Conservation (phyloP, 345 rosid genomes). For the Moricandia moricandioides region DNA sequence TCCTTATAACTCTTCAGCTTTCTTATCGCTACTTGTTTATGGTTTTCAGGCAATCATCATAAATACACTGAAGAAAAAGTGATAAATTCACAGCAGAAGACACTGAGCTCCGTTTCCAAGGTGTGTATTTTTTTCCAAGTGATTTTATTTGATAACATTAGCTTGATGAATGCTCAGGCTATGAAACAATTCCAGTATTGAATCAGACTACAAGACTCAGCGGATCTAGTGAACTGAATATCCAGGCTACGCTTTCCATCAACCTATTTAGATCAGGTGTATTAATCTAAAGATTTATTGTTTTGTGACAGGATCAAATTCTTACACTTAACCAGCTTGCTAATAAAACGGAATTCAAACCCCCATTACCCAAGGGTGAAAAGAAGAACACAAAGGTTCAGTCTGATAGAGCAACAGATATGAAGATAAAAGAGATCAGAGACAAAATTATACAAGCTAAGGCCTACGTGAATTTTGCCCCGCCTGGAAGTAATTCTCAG, state of each 20-base stretch:
- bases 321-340: slow-evolving; percentile 31
- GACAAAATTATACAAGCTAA: slow-evolving; percentile 81
- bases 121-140: slow-evolving; percentile 32
- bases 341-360: slow-evolving; percentile 33
- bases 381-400: slow-evolving; percentile 41
- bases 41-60: slow-evolving; percentile 47
- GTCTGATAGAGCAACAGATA: slow-evolving; percentile 41
- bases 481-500: slow-evolving; percentile 68
- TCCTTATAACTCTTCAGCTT: slow-evolving; percentile 14
- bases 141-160: neutral
- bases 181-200: neutral
- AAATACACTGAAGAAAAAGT: slow-evolving; percentile 35
- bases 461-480: slow-evolving; percentile 61
- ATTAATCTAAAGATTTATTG: neutral
- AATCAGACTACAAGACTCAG: neutral
- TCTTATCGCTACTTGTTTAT: slow-evolving; percentile 20
- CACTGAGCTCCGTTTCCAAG: slow-evolving; percentile 40
- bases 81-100: slow-evolving; percentile 33
- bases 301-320: slow-evolving; percentile 44
- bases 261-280: neutral
- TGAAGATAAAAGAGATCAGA: slow-evolving; percentile 65
- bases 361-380: slow-evolving; percentile 43
- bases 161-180: slow-evolving; percentile 13
- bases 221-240: slow-evolving; percentile 10
- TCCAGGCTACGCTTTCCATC: neutral